Base-by-base conservation (phyloP, 441 rosid genomes). In the Breynia disticha region DNA sequence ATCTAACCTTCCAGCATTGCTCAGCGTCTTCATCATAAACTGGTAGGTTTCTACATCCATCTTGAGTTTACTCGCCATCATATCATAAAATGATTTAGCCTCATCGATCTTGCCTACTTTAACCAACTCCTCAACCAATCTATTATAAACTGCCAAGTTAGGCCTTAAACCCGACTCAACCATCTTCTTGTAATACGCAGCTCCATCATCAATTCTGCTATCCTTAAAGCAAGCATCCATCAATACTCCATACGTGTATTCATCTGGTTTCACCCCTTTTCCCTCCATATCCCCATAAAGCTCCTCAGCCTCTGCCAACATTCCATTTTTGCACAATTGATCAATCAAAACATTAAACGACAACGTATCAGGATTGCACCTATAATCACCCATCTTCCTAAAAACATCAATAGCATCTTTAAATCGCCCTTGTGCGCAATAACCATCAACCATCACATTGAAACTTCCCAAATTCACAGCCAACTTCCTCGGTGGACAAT, bases 391-490 rank as follows among this genome's bases (percentile, higher is more conserved):
- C 81, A 84, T 84, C 68, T 65, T 77, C 79, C 77, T 67, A 41
- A 86, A 88, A 66, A 77, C 79, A 32, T 81, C 80, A 53, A 88
- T 52, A 1, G 96, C 90, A 32, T 87, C 93, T 46, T 49, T 72
- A 59, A 80, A 90, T 67, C 59, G 82, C 19, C 77, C 79, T 60
- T 80, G 76, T 0, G 62, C 74, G 10, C 89, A 88, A 64, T 77
- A 84, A n/a, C 98, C 95, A 76, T 84, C 84, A 3, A 65, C 84
- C 78, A 86, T 74, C 24, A 82, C 98, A 70, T 91, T 91, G 64
- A 86, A 88, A 63, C 82, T 88, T 16, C 98, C 96, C 68, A 91
- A 69, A 67, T 91, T 81, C 57, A 87, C 72, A 1, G 75, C 67
- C 72, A 86, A 66, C 42, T 9, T 54, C 72, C 57, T 79, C 14